Percentiles rank a stretch among this genome's conserved stretches.
Evolutionary conservation across 345 rosid species (phyloP).

Genomic region (Gossypium raimondii): DNA sequence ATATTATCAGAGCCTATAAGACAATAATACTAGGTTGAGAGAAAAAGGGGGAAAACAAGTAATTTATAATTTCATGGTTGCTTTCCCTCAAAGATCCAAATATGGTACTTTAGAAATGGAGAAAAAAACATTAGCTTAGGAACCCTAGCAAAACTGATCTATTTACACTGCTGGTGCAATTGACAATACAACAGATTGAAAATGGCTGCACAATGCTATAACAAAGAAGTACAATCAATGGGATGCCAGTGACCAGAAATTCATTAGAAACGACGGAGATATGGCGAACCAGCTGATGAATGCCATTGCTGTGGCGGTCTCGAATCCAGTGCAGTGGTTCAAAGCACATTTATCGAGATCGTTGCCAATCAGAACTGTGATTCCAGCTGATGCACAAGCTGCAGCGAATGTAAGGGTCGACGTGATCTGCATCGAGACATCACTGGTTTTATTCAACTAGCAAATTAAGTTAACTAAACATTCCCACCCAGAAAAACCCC

Average conservation of each 20-base stretch:
- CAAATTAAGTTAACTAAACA: neutral
- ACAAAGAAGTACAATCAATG: conserved; percentile 10
- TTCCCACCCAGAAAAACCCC: neutral
- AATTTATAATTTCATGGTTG: neutral
- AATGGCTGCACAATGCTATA: neutral
- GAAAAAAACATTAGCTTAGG: neutral
- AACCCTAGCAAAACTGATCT: conserved; percentile 23
- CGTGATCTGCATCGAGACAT: conserved; percentile 46
- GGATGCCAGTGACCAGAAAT: conserved; percentile 76
- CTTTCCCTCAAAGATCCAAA: neutral
- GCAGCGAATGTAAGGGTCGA: conserved; percentile 73
- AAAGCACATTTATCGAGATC: conserved; percentile 46
- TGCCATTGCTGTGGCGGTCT: conserved; percentile 74
- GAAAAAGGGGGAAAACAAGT: too few relatives aligned
- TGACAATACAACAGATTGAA: conserved; percentile 4
- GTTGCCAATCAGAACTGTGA: conserved; percentile 55
- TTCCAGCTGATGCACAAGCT: conserved; percentile 77
- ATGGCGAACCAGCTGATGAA: conserved; percentile 67
- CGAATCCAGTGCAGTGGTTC: conserved; percentile 63
- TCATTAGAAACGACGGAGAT: conserved; percentile 59
- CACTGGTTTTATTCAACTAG: neutral
- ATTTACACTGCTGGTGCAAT: conserved; percentile 26
- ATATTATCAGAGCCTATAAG: neutral
- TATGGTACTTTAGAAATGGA: neutral
- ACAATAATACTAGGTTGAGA: neutral